Base-by-base conservation (phyloP, 352 stramenopile species). In the Phytophthora agathidicida region DNA sequence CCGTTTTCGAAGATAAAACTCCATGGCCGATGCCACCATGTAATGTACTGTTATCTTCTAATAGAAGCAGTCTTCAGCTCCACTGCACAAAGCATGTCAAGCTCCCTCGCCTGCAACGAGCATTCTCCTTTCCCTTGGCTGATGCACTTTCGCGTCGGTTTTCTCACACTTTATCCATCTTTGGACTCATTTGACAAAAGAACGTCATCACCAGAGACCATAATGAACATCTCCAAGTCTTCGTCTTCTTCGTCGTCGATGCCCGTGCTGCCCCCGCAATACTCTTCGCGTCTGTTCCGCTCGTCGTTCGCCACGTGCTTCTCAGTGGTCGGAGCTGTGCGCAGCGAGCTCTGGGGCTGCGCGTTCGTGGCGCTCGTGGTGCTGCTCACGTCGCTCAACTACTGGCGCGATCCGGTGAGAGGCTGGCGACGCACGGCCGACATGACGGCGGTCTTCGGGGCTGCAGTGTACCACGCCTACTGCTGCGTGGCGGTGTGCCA, bases 361-460 rank as follows among this genome's bases (percentile, higher is more conserved):
- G 75, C 80, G 1, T 65, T 66, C 14, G 64, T 86, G 53, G 78
- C 82, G 50, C 68, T 89, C 23, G 47, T 92, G 36, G 82, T 94
- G 53, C 70, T 92, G 42, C 64, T 90, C 52, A 93, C 84, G 61
- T 93, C 84, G 58, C 73, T 94, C 70, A 92, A 94, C 75, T 94
- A 91, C 67, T 94, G 82, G 84, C 84, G 82, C 28, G 47, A 90
- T 38, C 84, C 84, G 3, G 72, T 89, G 16, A 58, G 65, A n/a
- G 82, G 84, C 60, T 94, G 84, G 84, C 84, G 84, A 7, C 84
- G 82, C 55, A 82, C 71, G 0, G 49, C 75, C 51, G 84, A 94
- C 68, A 91, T 91, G 77, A 65, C 64, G 5, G 70, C 80, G 5
- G 84, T 94, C 23, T 74, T 83, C 32, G 39, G 71, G 1, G 81